Conservation (phyloP, 192 early-diverging fungal genomes). For the Coemansia sp. region DNA sequence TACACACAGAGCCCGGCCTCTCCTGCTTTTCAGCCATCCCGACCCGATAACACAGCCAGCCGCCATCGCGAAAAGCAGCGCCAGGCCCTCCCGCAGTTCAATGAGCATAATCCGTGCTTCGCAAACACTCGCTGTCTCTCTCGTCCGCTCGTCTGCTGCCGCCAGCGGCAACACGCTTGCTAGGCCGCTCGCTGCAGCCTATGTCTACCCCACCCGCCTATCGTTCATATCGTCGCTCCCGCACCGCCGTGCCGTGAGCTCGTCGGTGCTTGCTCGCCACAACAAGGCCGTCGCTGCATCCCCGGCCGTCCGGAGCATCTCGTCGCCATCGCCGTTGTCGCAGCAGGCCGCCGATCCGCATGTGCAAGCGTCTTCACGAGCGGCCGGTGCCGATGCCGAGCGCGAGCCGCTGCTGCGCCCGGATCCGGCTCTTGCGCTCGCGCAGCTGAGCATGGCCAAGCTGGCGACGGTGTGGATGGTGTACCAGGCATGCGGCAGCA, state of each 20-base stretch:
- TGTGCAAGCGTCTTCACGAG: conserved; percentile 14
- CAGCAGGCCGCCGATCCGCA: not conserved
- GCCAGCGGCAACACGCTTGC: conserved; percentile 1
- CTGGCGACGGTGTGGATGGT: conserved; percentile 41
- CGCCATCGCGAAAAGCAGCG: not conserved
- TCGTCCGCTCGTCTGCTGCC: conserved; percentile 15
- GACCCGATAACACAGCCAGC: no score
- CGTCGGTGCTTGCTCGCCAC: not conserved
- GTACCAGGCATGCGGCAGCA: conserved; percentile 38
- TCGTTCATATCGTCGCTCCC: conserved; percentile 19
- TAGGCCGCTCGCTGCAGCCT: conserved; percentile 17
- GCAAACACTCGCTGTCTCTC: conserved; percentile 13
- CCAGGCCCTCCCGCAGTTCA: not conserved
- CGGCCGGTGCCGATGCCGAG: not conserved
- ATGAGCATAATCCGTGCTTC: conserved; percentile 22
- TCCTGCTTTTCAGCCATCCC: no score
- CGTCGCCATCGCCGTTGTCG: conserved; percentile 10
- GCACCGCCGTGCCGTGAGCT: conserved; percentile 20
- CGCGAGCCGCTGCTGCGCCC: conserved; percentile 33
- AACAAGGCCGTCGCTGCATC: conserved; percentile 18
- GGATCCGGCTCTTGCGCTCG: conserved; percentile 40
- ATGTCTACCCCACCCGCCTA: conserved; percentile 32
- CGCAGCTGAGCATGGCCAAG: conserved; percentile 35
- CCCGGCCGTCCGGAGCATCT: conserved; percentile 20
- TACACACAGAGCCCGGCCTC: no score